Evolutionary conservation across 2,329 filamentous ascomycete genomes (phyloP).

Genomic region (Anisogramma anomala): DNA sequence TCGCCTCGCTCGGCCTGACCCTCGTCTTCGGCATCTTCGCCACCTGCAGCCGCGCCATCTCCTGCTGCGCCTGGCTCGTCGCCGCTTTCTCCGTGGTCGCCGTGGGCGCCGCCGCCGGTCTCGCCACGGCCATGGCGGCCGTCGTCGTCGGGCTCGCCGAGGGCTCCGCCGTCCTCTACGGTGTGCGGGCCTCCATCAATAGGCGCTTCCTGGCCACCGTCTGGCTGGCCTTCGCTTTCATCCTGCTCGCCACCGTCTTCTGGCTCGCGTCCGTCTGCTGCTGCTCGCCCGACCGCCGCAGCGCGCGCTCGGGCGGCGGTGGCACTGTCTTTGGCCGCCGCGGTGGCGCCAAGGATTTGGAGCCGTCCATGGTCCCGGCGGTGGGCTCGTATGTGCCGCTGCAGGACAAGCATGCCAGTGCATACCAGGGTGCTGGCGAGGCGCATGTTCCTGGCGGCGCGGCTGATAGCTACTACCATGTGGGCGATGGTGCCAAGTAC

Average conservation of each 20-base stretch:
- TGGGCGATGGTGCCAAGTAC: background rate
- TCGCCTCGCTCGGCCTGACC: constrained; percentile 57
- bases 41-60: constrained; percentile 70
- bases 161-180: constrained; percentile 55
- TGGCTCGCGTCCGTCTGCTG: constrained; percentile 90
- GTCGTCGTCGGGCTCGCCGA: constrained; percentile 60
- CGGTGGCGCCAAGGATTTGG: constrained; percentile 25
- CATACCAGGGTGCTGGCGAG: constrained; percentile 24
- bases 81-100: constrained; percentile 47
- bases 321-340: constrained; percentile 9
- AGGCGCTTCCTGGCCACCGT: constrained; percentile 56
- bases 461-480: constrained; percentile 17
- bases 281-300: constrained; percentile 54
- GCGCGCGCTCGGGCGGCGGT: constrained; percentile 16
- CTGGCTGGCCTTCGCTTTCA: constrained; percentile 73
- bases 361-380: constrained; percentile 32
- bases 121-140: constrained; percentile 63
- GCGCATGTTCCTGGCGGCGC: constrained; percentile 24
- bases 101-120: constrained; percentile 52
- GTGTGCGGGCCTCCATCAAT: constrained; percentile 57
- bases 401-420: constrained; percentile 25
- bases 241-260: constrained; percentile 67
- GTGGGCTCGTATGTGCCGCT: constrained; percentile 33
- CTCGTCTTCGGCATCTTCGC: constrained; percentile 71
- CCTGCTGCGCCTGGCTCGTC: constrained; percentile 70